phyloP scores from a whole-genome alignment of 176 grass and related monocot species.

The Phoenix roebelenii region DNA sequence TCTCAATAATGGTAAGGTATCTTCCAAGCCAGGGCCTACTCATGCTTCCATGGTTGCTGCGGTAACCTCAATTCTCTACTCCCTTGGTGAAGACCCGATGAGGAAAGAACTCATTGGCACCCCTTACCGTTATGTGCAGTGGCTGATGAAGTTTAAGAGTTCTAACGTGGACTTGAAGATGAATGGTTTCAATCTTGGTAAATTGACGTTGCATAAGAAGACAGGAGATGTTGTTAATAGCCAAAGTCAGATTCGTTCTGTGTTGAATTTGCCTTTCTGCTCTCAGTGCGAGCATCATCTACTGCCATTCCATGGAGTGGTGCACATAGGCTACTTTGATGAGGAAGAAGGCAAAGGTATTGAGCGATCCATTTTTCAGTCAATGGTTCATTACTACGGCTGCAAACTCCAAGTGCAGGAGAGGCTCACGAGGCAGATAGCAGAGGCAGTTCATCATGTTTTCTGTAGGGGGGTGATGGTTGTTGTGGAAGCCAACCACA shows the following conservation, averaged over 20 bases:
- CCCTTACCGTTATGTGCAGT: conserved; percentile 71
- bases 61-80: conserved; percentile 46
- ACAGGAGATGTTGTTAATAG: conserved; percentile 26
- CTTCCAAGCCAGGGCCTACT: conserved; percentile 10
- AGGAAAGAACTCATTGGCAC: conserved; percentile 70
- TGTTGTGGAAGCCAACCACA: conserved; percentile 88
- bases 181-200: conserved; percentile 29
- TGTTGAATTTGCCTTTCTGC: conserved; percentile 67
- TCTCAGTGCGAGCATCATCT: conserved; percentile 94
- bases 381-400: conserved; percentile 66
- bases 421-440: conserved; percentile 96
- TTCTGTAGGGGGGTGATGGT: conserved; percentile 48
- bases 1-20: conserved; percentile 22
- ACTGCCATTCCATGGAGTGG: conserved; percentile 81
- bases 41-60: conserved; percentile 69
- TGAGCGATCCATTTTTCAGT: conserved; percentile 45
- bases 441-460: conserved; percentile 57
- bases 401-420: conserved; percentile 99
- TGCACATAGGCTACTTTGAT: conserved; percentile 60
- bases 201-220: conserved; percentile 11
- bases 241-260: conserved; percentile 33
- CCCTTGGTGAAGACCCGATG: conserved; percentile 72
- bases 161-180: conserved; percentile 45
- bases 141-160: conserved; percentile 71
- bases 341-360: conserved; percentile 27